Base-by-base conservation (phyloP, 2,329 filamentous ascomycete species). In the Cladobotryum protrusum region DNA sequence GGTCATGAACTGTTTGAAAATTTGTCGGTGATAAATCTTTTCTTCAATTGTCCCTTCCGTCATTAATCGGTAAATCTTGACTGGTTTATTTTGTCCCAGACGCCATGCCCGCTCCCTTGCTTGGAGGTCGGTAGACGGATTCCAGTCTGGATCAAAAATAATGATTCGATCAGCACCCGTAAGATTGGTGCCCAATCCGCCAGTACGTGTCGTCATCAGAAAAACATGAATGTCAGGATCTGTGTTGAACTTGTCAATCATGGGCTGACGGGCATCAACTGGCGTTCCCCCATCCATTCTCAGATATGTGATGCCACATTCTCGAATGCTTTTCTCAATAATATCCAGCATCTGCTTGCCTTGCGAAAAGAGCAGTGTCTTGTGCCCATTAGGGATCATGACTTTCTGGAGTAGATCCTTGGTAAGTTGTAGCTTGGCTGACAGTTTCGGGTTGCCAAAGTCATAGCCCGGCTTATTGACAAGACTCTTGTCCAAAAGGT, bases 121-220 rank as follows among this genome's bases (percentile, higher is more conserved):
- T 70, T 99, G 93, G 20, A 96, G 77, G 63, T 99, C 93, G 0
- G 92, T 97, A 0, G 92, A 96, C 2, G 92, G 93, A 61, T 97
- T 97, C 93, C 93, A 99, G 64, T 99, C 93, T 0, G 93, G 95
- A 61, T 99, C 95, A 63, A 93, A 99, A 48, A 99, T 97, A 63
- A 99, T 96, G 56, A 99, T 92, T 33, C 93, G 83, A 63, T 96
- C 89, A 5, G 93, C 93, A 7, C 93, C 93, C 0, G 93, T 99
- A 18, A 99, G 73, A 58, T 99, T 99, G 43, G 96, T 86, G 5
- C 93, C 93, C 13, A 99, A 74, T 1, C 93, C 93, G 42, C 93
- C 93, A 15, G 96, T 95, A 63, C 95, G 95, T 1, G 95, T 99
- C 0, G 93, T 97, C 48, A 99, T 78, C 2, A 99, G 75, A 62